Conservation (phyloP, 345 rosid species). For the Citrus medica region DNA sequence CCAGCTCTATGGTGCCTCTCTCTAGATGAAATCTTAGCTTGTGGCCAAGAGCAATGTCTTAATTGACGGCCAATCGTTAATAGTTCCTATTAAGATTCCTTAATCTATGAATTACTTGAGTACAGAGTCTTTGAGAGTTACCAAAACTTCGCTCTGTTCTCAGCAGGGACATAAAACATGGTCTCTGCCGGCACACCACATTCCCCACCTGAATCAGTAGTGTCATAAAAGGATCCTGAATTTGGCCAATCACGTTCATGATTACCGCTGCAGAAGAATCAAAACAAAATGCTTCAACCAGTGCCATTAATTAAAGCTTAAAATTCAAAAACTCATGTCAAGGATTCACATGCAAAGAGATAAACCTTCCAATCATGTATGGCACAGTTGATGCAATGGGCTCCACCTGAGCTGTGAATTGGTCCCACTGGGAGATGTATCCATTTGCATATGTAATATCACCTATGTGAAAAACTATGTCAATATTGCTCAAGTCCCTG, state of each 20-base stretch:
- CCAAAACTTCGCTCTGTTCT: constrained; percentile 70
- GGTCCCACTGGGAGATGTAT: constrained; percentile 84
- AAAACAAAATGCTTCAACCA: constrained; percentile 3
- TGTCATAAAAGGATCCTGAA: constrained; percentile 58
- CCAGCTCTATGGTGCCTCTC: background rate
- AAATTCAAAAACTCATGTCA: background rate
- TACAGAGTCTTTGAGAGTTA: constrained; percentile 15
- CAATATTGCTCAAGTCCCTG: constrained; percentile 52
- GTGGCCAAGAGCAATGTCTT: background rate
- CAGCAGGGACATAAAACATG: constrained; percentile 50
- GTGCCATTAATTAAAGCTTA: background rate
- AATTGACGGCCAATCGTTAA: background rate
- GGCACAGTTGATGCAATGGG: constrained; percentile 65
- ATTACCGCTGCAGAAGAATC: constrained; percentile 51
- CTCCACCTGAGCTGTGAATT: constrained; percentile 80
- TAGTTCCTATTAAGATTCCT: background rate
- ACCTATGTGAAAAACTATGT: constrained; percentile 77
- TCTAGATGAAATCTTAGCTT: background rate
- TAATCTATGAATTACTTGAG: background rate
- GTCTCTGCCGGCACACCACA: constrained; percentile 57
- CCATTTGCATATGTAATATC: constrained; percentile 71
- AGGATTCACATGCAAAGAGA: background rate
- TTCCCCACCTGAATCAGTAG: constrained; percentile 51
- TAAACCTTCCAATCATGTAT: constrained; percentile 79
- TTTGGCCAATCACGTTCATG: constrained; percentile 83